Percentiles rank a stretch among this genome's conserved stretches.
Conservation (phyloP, 202 grass and related monocot genomes). For the Brachypodium distachyon region DNA sequence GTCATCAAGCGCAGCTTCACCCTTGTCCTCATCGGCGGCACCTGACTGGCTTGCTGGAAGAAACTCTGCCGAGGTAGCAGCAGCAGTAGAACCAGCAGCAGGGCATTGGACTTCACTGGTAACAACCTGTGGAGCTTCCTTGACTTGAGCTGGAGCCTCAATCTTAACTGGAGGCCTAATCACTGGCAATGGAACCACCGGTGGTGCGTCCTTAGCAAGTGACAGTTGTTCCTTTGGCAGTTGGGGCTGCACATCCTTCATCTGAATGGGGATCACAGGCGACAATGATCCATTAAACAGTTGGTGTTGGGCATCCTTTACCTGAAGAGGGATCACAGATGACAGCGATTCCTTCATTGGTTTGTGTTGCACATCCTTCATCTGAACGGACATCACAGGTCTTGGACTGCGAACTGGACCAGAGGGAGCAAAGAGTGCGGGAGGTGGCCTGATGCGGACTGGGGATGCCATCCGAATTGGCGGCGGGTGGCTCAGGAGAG, state of each 20-base stretch:
- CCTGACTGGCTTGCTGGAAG: neutral
- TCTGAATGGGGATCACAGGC: conserved; percentile 37
- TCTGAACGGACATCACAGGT: conserved; percentile 41
- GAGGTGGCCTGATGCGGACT: conserved; percentile 60
- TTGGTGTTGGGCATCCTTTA: conserved; percentile 40
- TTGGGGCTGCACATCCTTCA: conserved; percentile 44
- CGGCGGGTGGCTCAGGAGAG: conserved; percentile 44
- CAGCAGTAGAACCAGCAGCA: neutral
- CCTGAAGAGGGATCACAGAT: conserved; percentile 42
- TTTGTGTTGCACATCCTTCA: conserved; percentile 46
- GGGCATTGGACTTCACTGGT: conserved; percentile 2
- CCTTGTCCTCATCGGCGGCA: neutral
- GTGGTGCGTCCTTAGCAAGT: neutral
- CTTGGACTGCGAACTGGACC: conserved; percentile 24
- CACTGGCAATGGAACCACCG: neutral
- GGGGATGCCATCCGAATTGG: conserved; percentile 75
- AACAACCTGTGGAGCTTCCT: conserved; percentile 20
- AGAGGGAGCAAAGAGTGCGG: conserved; percentile 58
- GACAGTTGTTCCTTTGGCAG: conserved; percentile 2
- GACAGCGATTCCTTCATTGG: conserved; percentile 5
- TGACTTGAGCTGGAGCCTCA: conserved; percentile 28
- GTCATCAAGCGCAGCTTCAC: conserved; percentile 9
- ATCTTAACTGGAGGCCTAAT: conserved; percentile 12
- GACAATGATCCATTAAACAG: conserved; percentile 15
- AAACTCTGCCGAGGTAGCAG: neutral